Conservation (phyloP, 1,139 yeast genomes). For the Debaryomycetaceae sp. region DNA sequence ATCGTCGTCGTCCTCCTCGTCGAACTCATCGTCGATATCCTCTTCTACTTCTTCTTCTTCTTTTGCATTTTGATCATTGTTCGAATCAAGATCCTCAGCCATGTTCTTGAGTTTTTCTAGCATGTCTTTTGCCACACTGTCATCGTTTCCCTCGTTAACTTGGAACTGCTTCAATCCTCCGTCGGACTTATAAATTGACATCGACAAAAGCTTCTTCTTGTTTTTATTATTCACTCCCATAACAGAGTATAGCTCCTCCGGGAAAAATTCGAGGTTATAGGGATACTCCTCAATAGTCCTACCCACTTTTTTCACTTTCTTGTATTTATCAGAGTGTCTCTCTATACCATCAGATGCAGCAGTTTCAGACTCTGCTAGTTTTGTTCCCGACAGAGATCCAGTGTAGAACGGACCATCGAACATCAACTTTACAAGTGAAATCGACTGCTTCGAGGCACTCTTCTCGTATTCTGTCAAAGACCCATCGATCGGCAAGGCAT, state of each 20-base stretch:
- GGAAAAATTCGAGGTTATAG: conserved; percentile 67
- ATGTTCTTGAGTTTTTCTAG: conserved; percentile 58
- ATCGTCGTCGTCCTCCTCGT: conserved; percentile 68
- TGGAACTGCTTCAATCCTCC: conserved; percentile 43
- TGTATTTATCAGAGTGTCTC: conserved; percentile 70
- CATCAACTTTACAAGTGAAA: conserved; percentile 54
- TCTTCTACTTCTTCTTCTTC: conserved; percentile 44
- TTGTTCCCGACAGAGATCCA: conserved; percentile 42
- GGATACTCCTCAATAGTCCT: conserved; percentile 83
- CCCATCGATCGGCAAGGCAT: conserved; percentile 66
- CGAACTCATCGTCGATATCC: conserved; percentile 54
- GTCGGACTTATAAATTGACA: conserved; percentile 46
- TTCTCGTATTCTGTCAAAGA: conserved; percentile 54
- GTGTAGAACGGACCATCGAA: conserved; percentile 77
- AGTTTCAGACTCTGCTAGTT: conserved; percentile 15
- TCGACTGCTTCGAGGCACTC: conserved; percentile 60
- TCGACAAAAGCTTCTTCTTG: conserved; percentile 48
- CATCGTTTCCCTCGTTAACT: conserved; percentile 19
- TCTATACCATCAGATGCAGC: conserved; percentile 54
- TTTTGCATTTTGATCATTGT: conserved; percentile 31
- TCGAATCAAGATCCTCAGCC: conserved; percentile 54
- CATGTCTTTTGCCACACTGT: conserved; percentile 37
- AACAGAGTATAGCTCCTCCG: conserved; percentile 71
- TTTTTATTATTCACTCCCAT: conserved; percentile 65
- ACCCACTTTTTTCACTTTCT: conserved; percentile 71